Evolutionary conservation across 345 rosid species (phyloP), one percentile per base, ranked within the genome.

Genomic region (Eucalyptus tenuipes): DNA sequence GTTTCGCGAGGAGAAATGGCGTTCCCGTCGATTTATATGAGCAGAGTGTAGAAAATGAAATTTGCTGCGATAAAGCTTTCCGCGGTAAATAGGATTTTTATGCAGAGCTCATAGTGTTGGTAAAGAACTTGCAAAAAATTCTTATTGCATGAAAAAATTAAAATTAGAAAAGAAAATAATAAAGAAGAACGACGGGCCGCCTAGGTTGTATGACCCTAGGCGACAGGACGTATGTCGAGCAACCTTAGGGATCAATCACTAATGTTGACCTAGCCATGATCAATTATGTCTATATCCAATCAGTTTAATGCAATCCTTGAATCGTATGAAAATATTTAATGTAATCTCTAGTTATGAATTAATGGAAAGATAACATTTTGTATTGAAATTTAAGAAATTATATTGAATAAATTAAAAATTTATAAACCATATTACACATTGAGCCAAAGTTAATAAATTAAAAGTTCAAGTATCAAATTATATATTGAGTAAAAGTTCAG

Each of bases 141-240:
- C 7, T 29, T 1, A 61, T 61, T 29, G 8, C 68, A 29, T 27
- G 15, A 61, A 59, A 59, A 59, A 25, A 5, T 11, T 59, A 2
- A 9, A 55, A 55, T 55, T 55, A 22, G 3, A 55, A 55, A 55
- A 55, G 29, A 55, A 55, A 55, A 11, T 11, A 59, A 27, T 59
- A 59, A 27, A 59, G 8, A 4, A 27, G 68, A 27, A 59, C 31
- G 31, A 8, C 1, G 2, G 15, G 31, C 16, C 16, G 0, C 66
- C 31, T 59, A 59, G 15, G n/a, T 59, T 2, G 13, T 27, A 3
- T 4, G 15, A 27, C 16, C n/a, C 31, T 2, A 24, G 5, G 12
- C 59, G 2, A 55, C 12, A 0, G 3, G 27, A 22, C 2, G 1
- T 5, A 20, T 1, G 6, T 55, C 7, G 1, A 27, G 15, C 7